Evolutionary conservation across 495 filamentous ascomycete species (phyloP).

Genomic region (Penicillium soppii): DNA sequence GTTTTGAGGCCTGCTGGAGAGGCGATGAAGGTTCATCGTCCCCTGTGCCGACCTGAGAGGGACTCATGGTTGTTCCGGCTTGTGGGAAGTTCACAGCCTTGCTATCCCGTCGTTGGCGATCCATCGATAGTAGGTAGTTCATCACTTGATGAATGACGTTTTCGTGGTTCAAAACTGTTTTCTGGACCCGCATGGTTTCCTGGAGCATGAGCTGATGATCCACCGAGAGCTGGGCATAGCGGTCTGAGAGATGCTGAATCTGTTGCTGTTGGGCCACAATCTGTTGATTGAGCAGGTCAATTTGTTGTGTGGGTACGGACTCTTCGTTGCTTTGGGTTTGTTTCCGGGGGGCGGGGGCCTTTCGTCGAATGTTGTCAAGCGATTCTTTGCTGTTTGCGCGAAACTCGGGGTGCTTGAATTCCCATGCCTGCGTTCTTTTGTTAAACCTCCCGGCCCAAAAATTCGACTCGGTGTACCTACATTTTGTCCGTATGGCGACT

Average conservation of each 20-base stretch:
- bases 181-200: constrained; percentile 84
- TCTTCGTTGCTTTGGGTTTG: constrained; percentile 64
- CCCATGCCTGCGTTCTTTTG: constrained; percentile 70
- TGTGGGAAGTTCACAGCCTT: constrained; percentile 50
- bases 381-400: constrained; percentile 94
- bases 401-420: constrained; percentile 98
- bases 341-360: constrained; percentile 91
- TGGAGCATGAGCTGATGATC: constrained; percentile 85
- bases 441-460: not conserved
- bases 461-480: constrained; percentile 49
- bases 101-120: constrained; percentile 64
- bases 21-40: constrained; percentile 79
- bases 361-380: constrained; percentile 92
- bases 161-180: constrained; percentile 82
- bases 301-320: constrained; percentile 78
- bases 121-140: constrained; percentile 64
- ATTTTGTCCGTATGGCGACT: constrained; percentile 86
- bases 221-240: constrained; percentile 79
- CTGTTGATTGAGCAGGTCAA: constrained; percentile 84
- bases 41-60: constrained; percentile 42
- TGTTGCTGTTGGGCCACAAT: constrained; percentile 89
- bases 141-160: constrained; percentile 74
- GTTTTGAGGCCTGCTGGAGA: constrained; percentile 84
- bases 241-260: constrained; percentile 79
- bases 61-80: constrained; percentile 37